Evolutionary conservation across 306 rosid species (phyloP), one percentile per base, ranked within the genome.

Genomic region (Inga laurina): DNA sequence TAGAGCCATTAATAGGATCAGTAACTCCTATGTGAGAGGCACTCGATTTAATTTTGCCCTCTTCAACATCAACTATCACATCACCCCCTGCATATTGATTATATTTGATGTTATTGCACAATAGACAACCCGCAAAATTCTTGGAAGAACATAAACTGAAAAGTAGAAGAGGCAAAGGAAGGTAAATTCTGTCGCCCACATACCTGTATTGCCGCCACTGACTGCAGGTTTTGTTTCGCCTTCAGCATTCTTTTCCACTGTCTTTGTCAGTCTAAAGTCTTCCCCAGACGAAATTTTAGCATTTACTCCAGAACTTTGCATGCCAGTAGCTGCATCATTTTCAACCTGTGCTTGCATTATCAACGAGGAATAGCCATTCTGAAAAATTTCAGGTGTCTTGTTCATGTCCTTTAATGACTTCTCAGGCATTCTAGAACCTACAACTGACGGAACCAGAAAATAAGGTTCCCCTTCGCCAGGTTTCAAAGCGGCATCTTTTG

Each of bases 31-130:
- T 51, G 15, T 37, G 84, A 79, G 84, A 73, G 61, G 81, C 61
- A 59, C 56, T 6, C 15, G 72, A 21, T 80, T 62, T 45, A 77
- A 8, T 14, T 59, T 49, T 30, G 43, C 57, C 88, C 77, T 10
- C 7, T 44, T 48, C 86, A 48, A 88, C 57, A 32, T 1, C 14
- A 39, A 88, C 65, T 76, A 86, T 82, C 83, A 86, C 86, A 71
- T 86, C 88, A 66, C 46, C 77, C 35, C 70, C 88, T 79, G 72
- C 80, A 79, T 70, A 46, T 48, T 30, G 51, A 76, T 30, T 77
- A 83, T 30, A 83, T 19, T 46, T 44, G 14, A 10, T 18, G 18
- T 37, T 80, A 75, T 71, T 48, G 32, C 74, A 69, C 52, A 8
- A 74, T 48, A 79, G 75, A 44, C 46, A 57, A 52, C 32, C 49